Evolutionary conservation across 768 basidiomycete genomes (phyloP).

Genomic region (Mycena belliarum): DNA sequence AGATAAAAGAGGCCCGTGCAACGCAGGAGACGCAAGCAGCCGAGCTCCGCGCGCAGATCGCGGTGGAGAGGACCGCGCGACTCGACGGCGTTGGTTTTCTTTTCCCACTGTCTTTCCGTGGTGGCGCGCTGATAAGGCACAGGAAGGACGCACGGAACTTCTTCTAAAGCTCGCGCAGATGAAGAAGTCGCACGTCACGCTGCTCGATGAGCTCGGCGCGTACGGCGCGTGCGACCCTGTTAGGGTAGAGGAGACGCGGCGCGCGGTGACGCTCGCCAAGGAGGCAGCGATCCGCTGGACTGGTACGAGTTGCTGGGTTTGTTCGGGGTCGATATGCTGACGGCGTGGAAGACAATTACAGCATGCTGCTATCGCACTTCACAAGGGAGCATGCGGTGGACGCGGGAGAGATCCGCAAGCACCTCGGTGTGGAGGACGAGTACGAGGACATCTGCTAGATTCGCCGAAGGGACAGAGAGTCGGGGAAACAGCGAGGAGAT

Average conservation of each 20-base stretch:
- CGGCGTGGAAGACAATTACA: conserved; percentile 53
- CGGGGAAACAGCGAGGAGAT: too few species aligned
- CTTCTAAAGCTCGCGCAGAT: conserved; percentile 51
- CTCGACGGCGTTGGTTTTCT: conserved; percentile 52
- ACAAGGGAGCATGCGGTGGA: conserved; percentile 61
- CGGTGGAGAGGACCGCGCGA: conserved; percentile 53
- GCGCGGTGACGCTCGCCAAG: conserved; percentile 73
- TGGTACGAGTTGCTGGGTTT: conserved; percentile 27
- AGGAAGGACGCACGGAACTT: conserved; percentile 60
- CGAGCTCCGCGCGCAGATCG: conserved; percentile 50
- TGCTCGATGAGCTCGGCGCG: conserved; percentile 69
- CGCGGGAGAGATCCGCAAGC: conserved; percentile 62
- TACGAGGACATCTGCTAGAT: conserved; percentile 74
- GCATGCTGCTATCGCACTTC: conserved; percentile 64
- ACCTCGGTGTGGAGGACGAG: conserved; percentile 67
- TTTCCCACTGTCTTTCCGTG: neutral
- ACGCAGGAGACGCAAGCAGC: conserved; percentile 46
- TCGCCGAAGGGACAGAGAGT: too few species aligned
- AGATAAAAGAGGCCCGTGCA: conserved; percentile 48
- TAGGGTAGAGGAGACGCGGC: conserved; percentile 74
- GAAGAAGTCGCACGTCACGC: conserved; percentile 47
- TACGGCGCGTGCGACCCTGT: conserved; percentile 87
- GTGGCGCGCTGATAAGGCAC: neutral
- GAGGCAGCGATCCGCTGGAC: conserved; percentile 90
- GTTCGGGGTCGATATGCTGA: neutral